Evolutionary conservation across 75 land plant species (phyloP).

Genomic region (Pinus albicaulis): DNA sequence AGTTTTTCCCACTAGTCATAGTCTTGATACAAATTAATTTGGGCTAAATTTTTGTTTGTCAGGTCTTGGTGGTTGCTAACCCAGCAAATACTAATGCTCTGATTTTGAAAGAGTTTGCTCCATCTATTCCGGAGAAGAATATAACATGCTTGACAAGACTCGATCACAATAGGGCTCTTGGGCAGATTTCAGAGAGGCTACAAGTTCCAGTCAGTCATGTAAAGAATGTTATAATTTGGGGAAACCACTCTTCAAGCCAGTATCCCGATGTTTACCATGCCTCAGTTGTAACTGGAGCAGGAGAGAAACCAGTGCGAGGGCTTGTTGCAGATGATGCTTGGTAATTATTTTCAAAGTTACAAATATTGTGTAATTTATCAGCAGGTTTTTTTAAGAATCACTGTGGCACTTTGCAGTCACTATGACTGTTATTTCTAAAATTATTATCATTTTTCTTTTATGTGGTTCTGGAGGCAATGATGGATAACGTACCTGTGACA

Average conservation of each 20-base stretch:
- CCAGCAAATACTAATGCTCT: constrained; percentile 97
- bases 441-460: neutral
- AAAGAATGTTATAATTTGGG: constrained; percentile 80
- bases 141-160: constrained; percentile 71
- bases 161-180: constrained; percentile 78
- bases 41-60: constrained; percentile 3
- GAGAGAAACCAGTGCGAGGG: constrained; percentile 43
- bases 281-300: constrained; percentile 29
- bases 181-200: constrained; percentile 58
- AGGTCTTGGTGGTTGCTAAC: constrained; percentile 95
- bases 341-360: constrained; percentile 17
- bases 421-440: neutral
- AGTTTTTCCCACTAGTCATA: neutral
- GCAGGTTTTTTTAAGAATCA: neutral
- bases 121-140: constrained; percentile 72
- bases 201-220: constrained; percentile 45
- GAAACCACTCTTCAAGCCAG: constrained; percentile 75
- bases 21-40: neutral
- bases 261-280: constrained; percentile 79
- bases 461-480: neutral
- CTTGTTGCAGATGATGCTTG: constrained; percentile 63
- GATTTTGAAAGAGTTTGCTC: constrained; percentile 93
- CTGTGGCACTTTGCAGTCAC: neutral
- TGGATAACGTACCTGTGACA: neutral
- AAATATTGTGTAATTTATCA: no score